Evolutionary conservation across 352 stramenopile genomes (phyloP).

Genomic region (Pythium pyrilobum): DNA sequence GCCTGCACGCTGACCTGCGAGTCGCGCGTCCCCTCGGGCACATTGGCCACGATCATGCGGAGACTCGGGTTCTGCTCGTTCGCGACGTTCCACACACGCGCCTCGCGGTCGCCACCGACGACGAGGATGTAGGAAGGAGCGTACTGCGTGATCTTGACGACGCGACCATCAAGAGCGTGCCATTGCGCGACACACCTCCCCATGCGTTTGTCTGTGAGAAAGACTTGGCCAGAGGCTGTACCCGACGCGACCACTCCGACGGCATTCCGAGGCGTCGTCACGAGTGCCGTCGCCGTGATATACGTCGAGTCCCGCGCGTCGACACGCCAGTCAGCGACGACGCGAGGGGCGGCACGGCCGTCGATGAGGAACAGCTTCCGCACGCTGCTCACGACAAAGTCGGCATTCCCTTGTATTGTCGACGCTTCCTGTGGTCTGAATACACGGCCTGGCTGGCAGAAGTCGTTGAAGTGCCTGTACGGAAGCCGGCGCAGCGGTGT

Average conservation of each 20-base stretch:
- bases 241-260: conserved; percentile 36
- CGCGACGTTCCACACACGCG: conserved; percentile 49
- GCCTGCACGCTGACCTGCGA: conserved; percentile 47
- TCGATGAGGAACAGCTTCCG: conserved; percentile 48
- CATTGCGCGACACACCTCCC: conserved; percentile 39
- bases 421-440: not conserved
- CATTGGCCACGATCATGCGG: conserved; percentile 41
- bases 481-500: conserved; percentile 20
- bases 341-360: conserved; percentile 29
- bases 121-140: conserved; percentile 52
- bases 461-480: conserved; percentile 15
- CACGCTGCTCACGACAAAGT: conserved; percentile 48
- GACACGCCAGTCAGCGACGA: conserved; percentile 62
- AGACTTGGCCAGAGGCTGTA: conserved; percentile 32
- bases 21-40: conserved; percentile 46
- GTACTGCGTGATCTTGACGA: conserved; percentile 54
- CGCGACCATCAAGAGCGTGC: conserved; percentile 44
- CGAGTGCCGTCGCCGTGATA: conserved; percentile 33
- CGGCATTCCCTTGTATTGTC: conserved; percentile 19
- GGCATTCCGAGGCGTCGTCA: conserved; percentile 19
- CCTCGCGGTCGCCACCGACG: conserved; percentile 58
- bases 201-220: conserved; percentile 51
- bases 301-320: conserved; percentile 32
- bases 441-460: not conserved
- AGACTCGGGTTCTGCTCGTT: conserved; percentile 25